Percentiles rank a stretch among this genome's conserved stretches.
Conservation (phyloP, 495 filamentous ascomycete species). For the Talaromyces nanjingensis region DNA sequence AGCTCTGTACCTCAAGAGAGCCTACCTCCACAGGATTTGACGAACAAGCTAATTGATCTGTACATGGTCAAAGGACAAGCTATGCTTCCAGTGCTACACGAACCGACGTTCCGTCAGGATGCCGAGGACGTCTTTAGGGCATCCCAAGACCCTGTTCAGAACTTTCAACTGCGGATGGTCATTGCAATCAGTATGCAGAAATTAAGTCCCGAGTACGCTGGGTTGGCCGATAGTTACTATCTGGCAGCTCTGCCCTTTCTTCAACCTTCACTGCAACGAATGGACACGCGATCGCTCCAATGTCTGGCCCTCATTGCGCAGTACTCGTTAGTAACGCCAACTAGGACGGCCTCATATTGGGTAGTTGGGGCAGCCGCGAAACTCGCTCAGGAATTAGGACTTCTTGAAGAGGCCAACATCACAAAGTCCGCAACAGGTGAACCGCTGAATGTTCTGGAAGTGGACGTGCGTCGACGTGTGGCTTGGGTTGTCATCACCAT, state of each 20-base stretch:
- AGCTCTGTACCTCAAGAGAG: constrained; percentile 64
- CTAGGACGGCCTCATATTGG: constrained; percentile 84
- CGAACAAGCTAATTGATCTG: constrained; percentile 66
- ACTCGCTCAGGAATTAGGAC: constrained; percentile 77
- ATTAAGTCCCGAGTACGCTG: constrained; percentile 70
- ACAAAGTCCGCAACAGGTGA: constrained; percentile 41
- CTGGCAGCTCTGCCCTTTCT: constrained; percentile 75
- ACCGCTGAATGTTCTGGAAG: constrained; percentile 53
- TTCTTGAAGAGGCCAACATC: constrained; percentile 81
- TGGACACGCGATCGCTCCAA: constrained; percentile 84
- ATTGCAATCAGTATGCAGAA: constrained; percentile 91
- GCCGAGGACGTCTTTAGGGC: constrained; percentile 73
- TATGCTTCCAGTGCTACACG: constrained; percentile 78
- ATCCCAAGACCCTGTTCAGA: constrained; percentile 67
- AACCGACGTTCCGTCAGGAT: constrained; percentile 67
- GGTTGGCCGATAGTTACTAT: constrained; percentile 87
- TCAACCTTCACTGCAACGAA: constrained; percentile 67
- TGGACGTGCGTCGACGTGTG: constrained; percentile 82
- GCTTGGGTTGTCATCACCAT: constrained; percentile 81
- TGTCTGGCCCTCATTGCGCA: constrained; percentile 81
- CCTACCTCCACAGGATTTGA: constrained; percentile 59
- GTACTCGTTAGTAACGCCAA: constrained; percentile 88
- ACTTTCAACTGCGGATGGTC: constrained; percentile 81
- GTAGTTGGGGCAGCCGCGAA: constrained; percentile 78
- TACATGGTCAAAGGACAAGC: constrained; percentile 82